A percentile compares a stretch with the other conserved stretches of the same genome.
Conservation (phyloP, 2,329 filamentous ascomycete genomes). For the Zymoseptoria crescenta region DNA sequence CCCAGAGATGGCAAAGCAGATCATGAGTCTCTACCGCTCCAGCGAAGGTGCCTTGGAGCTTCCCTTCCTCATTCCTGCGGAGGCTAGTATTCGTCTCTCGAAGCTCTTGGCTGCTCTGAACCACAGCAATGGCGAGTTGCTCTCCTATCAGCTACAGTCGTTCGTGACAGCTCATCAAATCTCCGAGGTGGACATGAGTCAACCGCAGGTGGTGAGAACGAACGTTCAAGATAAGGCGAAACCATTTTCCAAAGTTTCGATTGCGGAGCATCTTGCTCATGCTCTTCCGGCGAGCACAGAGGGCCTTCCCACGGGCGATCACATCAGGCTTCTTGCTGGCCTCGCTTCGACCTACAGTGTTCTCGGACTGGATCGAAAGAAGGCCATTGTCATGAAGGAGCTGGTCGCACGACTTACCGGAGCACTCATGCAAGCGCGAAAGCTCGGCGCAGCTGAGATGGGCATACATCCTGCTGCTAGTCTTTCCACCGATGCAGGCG, state of each 20-base stretch:
- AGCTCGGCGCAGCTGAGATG: slow-evolving; percentile 88
- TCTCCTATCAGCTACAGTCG: slow-evolving; percentile 5
- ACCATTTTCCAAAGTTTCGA: slow-evolving; percentile 8
- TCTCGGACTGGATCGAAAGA: slow-evolving; percentile 77
- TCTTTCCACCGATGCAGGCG: slow-evolving; percentile 60
- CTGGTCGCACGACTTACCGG: slow-evolving; percentile 74
- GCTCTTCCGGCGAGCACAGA: slow-evolving; percentile 20
- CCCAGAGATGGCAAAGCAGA: slow-evolving; percentile 67
- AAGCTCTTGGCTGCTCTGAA: slow-evolving; percentile 63
- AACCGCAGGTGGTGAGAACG: not conserved
- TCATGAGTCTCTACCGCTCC: slow-evolving; percentile 64
- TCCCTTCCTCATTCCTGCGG: slow-evolving; percentile 63
- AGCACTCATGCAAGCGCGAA: slow-evolving; percentile 81
- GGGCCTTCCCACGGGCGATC: slow-evolving; percentile 30
- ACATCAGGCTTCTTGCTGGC: slow-evolving; percentile 68
- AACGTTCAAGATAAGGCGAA: slow-evolving; percentile 3
- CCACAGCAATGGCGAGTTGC: slow-evolving; percentile 55
- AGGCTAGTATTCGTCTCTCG: slow-evolving; percentile 65
- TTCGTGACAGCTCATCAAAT: not conserved
- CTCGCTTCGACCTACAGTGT: slow-evolving; percentile 78
- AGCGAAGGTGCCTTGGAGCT: slow-evolving; percentile 54
- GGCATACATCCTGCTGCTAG: slow-evolving; percentile 91
- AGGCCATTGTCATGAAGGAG: slow-evolving; percentile 81
- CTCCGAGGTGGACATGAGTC: not conserved
- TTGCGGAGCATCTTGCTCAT: slow-evolving; percentile 18